Evolutionary conservation across 1,284 basidiomycete species (phyloP).

Genomic region (Volvariella volvacea): DNA sequence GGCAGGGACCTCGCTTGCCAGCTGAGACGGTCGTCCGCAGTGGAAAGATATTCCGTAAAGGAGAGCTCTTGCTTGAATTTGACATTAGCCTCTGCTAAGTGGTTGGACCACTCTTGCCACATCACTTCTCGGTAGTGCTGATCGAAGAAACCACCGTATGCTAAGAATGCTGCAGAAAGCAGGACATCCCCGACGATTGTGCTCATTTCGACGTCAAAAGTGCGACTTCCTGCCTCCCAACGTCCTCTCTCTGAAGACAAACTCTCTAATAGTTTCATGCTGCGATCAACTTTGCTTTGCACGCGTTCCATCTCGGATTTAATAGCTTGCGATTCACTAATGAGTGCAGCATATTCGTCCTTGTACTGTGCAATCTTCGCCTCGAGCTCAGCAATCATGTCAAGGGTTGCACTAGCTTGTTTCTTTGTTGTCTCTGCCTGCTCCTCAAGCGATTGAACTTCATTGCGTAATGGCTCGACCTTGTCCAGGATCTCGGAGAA

Average conservation of each 20-base stretch:
- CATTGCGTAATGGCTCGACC: slow-evolving; percentile 93
- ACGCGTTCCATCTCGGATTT: slow-evolving; percentile 98
- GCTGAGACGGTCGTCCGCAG: slow-evolving; percentile 91
- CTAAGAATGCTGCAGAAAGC: slow-evolving; percentile 93
- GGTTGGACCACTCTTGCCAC: slow-evolving; percentile 94
- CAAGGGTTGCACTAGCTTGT: slow-evolving; percentile 84
- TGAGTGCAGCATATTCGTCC: slow-evolving; percentile 95
- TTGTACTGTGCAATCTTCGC: slow-evolving; percentile 93
- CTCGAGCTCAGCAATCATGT: slow-evolving; percentile 92
- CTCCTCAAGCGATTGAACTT: slow-evolving; percentile 88
- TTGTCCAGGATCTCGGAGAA: slow-evolving; percentile 98
- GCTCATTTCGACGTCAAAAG: slow-evolving; percentile 98
- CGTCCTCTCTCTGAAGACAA: slow-evolving; percentile 92
- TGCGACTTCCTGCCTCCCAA: slow-evolving; percentile 94
- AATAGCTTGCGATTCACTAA: slow-evolving; percentile 97
- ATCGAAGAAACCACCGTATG: slow-evolving; percentile 98
- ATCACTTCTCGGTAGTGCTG: slow-evolving; percentile 96
- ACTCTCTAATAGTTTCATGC: slow-evolving; percentile 92
- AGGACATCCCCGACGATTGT: slow-evolving; percentile 98
- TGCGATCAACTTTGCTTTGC: slow-evolving; percentile 94
- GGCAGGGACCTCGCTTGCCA: slow-evolving; percentile 97
- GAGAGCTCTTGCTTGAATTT: slow-evolving; percentile 92
- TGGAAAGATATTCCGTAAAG: slow-evolving; percentile 93
- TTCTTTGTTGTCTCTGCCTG: slow-evolving; percentile 93
- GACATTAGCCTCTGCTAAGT: slow-evolving; percentile 86